Base-by-base conservation (phyloP, 495 filamentous ascomycete species). In the Pyrenopolyporus hunteri region DNA sequence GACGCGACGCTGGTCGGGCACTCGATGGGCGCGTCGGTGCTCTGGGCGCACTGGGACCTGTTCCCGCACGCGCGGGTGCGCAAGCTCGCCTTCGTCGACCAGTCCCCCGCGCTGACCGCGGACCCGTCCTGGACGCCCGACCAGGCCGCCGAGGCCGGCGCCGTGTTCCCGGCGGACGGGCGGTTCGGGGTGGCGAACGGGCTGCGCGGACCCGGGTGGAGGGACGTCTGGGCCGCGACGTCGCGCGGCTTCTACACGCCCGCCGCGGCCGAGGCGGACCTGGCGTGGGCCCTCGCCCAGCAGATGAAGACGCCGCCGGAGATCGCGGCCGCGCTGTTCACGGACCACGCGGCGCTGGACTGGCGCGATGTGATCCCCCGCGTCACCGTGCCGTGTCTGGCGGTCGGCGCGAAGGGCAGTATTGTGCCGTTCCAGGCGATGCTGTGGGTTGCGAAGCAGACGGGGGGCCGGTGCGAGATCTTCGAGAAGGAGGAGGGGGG, bases 31-130 rank as follows among this genome's bases (percentile, higher is more conserved):
- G 26, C 55, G 1, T 28, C 50, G 0, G 40, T 65, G 0, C 26
- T 54, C 16, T 68, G 65, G 65, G 50, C 56, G n/a, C 37, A 68
- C 48, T 65, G 65, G 61, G 61, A 65, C 51, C 17, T 59, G 14
- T 68, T 42, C 59, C 5, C 49, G 25, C 60, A 42, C 50, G 28
- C 46, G 11, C 49, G 65, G 2, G 36, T 68, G 20, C 9, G 10
- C 6, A 59, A 59, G 35, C 49, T 68, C 17, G 62, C 62, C 17
- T 45, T 68, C 53, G 16, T 65, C 26, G 65, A 68, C 53, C 50
- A 64, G 47, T 13, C 56, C 4, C 25, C 56, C 14, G 7, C 44
- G 13, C 22, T 68, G 25, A 68, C 44, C 8, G 19, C 7, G 26
- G 29, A 65, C 47, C 65, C 65, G 10, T 26, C 26, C 1, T 68